Conservation (phyloP, 2,329 filamentous ascomycete species). For the Venturia oleaginea region DNA sequence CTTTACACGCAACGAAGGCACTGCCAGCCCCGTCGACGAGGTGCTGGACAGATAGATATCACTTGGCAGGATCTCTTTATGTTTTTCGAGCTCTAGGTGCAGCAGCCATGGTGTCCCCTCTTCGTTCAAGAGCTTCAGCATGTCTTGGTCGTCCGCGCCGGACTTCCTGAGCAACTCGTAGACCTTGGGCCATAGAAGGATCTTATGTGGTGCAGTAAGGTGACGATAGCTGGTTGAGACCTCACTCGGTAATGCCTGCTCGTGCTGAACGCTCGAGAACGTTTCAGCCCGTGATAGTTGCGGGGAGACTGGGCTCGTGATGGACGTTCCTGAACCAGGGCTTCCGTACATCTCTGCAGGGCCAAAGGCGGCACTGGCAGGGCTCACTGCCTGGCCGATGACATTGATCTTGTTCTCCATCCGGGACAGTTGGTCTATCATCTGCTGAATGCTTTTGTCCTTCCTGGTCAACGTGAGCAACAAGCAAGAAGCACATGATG, state of each 20-base stretch:
- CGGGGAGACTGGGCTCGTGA: background rate
- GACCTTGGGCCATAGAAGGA: constrained; percentile 18
- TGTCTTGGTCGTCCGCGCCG: constrained; percentile 21
- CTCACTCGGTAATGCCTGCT: background rate
- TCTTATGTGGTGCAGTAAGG: constrained; percentile 18
- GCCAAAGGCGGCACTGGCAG: background rate
- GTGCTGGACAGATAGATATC: constrained; percentile 18
- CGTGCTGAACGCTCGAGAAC: background rate
- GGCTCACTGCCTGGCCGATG: background rate
- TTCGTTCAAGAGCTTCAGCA: constrained; percentile 26
- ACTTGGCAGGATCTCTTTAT: constrained; percentile 22
- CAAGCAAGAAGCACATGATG: background rate
- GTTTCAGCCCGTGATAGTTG: background rate
- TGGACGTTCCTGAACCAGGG: background rate
- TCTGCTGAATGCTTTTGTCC: constrained; percentile 11
- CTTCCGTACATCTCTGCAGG: background rate
- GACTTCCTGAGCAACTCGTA: constrained; percentile 23
- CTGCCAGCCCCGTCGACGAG: constrained; percentile 1
- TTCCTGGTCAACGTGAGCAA: constrained; percentile 6
- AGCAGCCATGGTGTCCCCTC: constrained; percentile 33
- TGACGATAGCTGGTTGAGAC: constrained; percentile 18
- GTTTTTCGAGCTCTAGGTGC: constrained; percentile 25
- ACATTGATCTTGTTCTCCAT: constrained; percentile 13
- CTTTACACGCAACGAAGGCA: constrained; percentile 15
- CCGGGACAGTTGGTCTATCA: background rate